Percentiles rank a stretch among this genome's conserved stretches.
These are phyloP conservation scores for Ceratocystis albifundus DNA, from an alignment of 2,329 filamentous ascomycete species.

Conservation along the genomic window DNA sequence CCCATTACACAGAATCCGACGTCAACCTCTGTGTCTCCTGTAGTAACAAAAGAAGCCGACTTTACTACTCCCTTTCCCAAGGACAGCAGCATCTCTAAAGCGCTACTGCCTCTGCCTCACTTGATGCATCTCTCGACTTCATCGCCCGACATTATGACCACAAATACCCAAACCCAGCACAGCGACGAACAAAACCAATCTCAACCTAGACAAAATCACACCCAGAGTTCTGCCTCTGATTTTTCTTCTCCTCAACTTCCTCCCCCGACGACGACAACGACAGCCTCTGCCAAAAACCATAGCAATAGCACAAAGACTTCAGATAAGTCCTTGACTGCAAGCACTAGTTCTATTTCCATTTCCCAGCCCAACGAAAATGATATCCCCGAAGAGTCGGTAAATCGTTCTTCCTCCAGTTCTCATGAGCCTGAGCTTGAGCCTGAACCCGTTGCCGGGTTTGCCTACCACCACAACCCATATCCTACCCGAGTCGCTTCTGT, in stretches of 20 bases:
- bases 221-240: background rate
- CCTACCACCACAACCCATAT: constrained; percentile 51
- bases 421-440: constrained; percentile 35
- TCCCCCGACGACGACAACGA: background rate
- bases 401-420: constrained; percentile 40
- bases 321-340: constrained; percentile 44
- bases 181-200: background rate
- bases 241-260: constrained; percentile 6
- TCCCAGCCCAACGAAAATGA: constrained; percentile 40
- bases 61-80: background rate
- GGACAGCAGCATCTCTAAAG: background rate
- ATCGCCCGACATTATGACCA: constrained; percentile 1
- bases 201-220: background rate
- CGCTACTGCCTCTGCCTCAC: background rate
- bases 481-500: constrained; percentile 35
- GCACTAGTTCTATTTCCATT: constrained; percentile 42
- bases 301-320: constrained; percentile 30
- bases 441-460: constrained; percentile 44
- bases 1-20: background rate
- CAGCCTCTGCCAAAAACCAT: background rate
- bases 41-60: background rate
- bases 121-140: constrained; percentile 1
- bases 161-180: background rate
- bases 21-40: background rate
- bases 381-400: constrained; percentile 31